A percentile compares a stretch with the other conserved stretches of the same genome.
phyloP scores from a whole-genome alignment of 2,329 filamentous ascomycete species.

The Pseudocercospora vitis region DNA sequence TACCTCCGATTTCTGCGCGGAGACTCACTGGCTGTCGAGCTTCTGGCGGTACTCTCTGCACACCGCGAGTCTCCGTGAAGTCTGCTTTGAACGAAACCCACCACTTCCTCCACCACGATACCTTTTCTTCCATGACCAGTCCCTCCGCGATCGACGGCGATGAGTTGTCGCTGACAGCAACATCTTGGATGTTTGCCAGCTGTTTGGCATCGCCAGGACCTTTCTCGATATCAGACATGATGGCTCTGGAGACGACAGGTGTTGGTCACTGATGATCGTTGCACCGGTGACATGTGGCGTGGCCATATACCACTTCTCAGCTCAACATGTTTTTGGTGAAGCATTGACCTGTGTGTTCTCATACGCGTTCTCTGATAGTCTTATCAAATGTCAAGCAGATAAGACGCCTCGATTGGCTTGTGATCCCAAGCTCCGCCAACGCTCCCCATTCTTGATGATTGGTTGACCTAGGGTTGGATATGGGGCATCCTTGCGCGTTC shows the following conservation, averaged over 20 bases:
- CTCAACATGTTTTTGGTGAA: too few species aligned
- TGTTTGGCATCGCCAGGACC: not conserved
- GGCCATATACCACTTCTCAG: not conserved
- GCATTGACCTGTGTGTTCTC: constrained; percentile 1
- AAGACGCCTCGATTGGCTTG: not conserved
- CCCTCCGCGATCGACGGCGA: constrained; percentile 2
- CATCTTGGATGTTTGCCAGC: not conserved
- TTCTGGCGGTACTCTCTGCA: constrained; percentile 16
- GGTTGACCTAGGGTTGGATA: not conserved
- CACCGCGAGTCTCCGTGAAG: constrained; percentile 19
- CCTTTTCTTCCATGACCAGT: not conserved
- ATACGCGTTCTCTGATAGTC: not conserved
- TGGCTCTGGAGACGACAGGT: too few species aligned
- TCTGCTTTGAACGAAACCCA: constrained; percentile 10
- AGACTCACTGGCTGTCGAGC: constrained; percentile 13
- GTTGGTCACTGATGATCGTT: too few species aligned
- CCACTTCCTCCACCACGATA: constrained; percentile 3
- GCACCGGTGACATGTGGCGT: not conserved
- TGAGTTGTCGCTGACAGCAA: not conserved
- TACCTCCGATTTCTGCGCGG: too few species aligned
- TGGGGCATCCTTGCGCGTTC: not conserved
- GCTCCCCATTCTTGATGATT: constrained; percentile 5
- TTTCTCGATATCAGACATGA: constrained; percentile 6
- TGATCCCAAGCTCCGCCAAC: not conserved
- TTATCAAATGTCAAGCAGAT: not conserved